Percentiles rank a stretch among this genome's conserved stretches.
Evolutionary conservation across 2,329 filamentous ascomycete species (phyloP).

Genomic region (Fusarium goolgardi): DNA sequence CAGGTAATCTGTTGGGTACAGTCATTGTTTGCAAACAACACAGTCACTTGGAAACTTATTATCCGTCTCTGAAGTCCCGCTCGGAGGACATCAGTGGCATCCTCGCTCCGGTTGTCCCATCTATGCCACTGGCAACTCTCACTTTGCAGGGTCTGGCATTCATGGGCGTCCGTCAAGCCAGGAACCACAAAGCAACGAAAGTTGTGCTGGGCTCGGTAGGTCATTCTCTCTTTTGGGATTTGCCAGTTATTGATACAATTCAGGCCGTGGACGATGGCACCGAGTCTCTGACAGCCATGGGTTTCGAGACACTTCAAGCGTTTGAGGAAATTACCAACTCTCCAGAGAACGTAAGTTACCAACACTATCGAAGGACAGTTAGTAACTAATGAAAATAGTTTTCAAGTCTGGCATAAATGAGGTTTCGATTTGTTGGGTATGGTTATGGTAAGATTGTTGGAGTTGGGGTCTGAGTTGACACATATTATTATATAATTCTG

Average conservation of each 20-base stretch:
- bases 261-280: constrained; percentile 78
- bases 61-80: constrained; percentile 74
- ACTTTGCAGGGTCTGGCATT: constrained; percentile 81
- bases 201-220: constrained; percentile 85
- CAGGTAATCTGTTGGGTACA: constrained; percentile 77
- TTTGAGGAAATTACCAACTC: constrained; percentile 84
- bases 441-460: not conserved
- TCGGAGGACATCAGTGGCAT: constrained; percentile 76
- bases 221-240: not conserved
- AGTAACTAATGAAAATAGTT: constrained; percentile 25
- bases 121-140: constrained; percentile 74
- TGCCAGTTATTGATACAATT: constrained; percentile 29
- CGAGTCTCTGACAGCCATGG: constrained; percentile 81
- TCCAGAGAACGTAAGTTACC: constrained; percentile 58
- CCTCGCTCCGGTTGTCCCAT: constrained; percentile 80
- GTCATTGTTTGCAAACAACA: constrained; percentile 81
- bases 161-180: constrained; percentile 85
- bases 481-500: not conserved
- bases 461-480: not conserved
- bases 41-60: constrained; percentile 74
- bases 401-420: constrained; percentile 19
- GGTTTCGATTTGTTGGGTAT: not conserved
- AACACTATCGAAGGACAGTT: too few relatives aligned
- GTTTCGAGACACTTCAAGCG: constrained; percentile 80
- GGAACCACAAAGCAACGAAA: constrained; percentile 77